These are phyloP conservation scores for Globisporangium acanthophoron DNA, from an alignment of 352 stramenopile species.

Conservation along the genomic window DNA sequence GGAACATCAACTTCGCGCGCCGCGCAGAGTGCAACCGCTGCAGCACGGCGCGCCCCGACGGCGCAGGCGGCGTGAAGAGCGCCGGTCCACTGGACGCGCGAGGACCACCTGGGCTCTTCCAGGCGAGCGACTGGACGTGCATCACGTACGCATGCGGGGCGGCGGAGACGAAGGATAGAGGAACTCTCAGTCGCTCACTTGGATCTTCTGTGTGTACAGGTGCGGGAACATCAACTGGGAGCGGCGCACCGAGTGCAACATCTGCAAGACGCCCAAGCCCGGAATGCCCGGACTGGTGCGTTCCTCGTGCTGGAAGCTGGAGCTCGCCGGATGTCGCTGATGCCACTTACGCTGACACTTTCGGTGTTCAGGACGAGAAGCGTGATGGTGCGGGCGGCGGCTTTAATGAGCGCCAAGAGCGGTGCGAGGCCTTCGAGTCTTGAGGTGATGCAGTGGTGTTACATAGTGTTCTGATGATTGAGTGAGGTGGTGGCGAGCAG, in stretches of 20 bases:
- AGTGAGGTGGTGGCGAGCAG: conserved; percentile 14
- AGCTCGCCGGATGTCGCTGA: not conserved
- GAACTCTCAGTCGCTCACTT: not conserved
- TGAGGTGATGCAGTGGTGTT: not conserved
- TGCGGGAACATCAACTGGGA: conserved; percentile 88
- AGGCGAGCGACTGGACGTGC: conserved; percentile 77
- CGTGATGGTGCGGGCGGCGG: conserved; percentile 71
- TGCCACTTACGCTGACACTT: not conserved
- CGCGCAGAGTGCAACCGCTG: conserved; percentile 79
- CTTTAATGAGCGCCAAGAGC: conserved; percentile 82
- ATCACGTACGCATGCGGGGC: conserved; percentile 40
- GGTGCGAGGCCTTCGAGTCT: conserved; percentile 26
- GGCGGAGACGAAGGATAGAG: not conserved
- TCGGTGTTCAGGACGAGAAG: conserved; percentile 52
- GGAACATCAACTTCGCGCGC: conserved; percentile 83
- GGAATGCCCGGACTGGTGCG: conserved; percentile 53
- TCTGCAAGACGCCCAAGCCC: conserved; percentile 80
- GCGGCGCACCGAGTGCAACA: conserved; percentile 80
- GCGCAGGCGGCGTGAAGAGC: conserved; percentile 13
- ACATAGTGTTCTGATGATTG: not conserved
- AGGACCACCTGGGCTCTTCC: conserved; percentile 71
- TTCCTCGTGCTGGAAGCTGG: not conserved
- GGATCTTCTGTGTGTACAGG: conserved; percentile 16
- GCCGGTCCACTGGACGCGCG: conserved; percentile 29
- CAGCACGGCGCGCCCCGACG: conserved; percentile 55